These are phyloP conservation scores for Brassica carinata DNA, from an alignment of 345 rosid genomes.

Conservation along the genomic window DNA sequence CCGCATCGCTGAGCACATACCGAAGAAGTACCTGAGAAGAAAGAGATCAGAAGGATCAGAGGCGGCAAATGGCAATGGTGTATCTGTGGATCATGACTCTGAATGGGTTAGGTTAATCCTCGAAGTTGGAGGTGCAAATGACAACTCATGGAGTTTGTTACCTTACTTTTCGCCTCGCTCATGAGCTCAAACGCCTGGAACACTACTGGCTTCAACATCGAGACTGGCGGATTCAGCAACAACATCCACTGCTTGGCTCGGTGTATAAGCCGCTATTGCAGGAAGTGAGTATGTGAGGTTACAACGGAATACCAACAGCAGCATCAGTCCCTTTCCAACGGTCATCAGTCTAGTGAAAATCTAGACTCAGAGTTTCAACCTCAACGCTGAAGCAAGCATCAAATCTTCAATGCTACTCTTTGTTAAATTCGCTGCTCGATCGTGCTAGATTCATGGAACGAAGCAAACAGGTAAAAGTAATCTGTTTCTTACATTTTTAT, in stretches of 20 bases:
- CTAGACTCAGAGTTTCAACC: constrained; percentile 68
- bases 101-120: constrained; percentile 90
- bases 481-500: not conserved
- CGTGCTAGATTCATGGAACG: constrained; percentile 83
- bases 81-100: constrained; percentile 83
- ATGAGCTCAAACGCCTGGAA: constrained; percentile 91
- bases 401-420: constrained; percentile 92
- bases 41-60: constrained; percentile 79
- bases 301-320: constrained; percentile 87
- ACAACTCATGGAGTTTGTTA: constrained; percentile 93
- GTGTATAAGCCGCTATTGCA: constrained; percentile 92
- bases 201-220: constrained; percentile 83
- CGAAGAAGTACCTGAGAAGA: constrained; percentile 83
- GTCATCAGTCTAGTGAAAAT: constrained; percentile 58
- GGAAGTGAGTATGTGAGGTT: constrained; percentile 86
- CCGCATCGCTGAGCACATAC: constrained; percentile 75
- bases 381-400: constrained; percentile 86
- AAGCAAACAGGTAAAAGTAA: constrained; percentile 68
- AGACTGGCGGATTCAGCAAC: constrained; percentile 96
- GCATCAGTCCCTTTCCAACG: constrained; percentile 62
- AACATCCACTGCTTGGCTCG: constrained; percentile 96
- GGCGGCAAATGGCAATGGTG: constrained; percentile 67
- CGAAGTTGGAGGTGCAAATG: constrained; percentile 91
- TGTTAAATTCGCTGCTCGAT: constrained; percentile 86
- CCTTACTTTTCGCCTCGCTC: constrained; percentile 90